Evolutionary conservation across 2,329 filamentous ascomycete species (phyloP), one percentile per base, ranked within the genome.

Genomic region (Fusarium sp.): DNA sequence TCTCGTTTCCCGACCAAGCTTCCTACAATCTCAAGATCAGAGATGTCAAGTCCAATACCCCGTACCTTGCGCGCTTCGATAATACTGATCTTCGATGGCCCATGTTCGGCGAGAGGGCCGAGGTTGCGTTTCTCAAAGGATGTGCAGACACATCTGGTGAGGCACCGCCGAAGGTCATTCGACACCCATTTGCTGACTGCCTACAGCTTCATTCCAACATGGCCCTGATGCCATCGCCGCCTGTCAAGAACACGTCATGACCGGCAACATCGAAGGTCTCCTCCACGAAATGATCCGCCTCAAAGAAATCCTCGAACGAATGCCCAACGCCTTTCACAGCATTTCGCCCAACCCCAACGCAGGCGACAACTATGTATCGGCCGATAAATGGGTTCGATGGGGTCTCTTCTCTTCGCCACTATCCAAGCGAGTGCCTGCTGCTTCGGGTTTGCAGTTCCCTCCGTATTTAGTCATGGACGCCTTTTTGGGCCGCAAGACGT

Each of bases 201-300:
- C 33, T 18, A 35, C 9, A 16, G 74, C 85, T 12, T 87, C 85
- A 0, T 87, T 87, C 67, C 85, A 87, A 53, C 84, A 87, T 65
- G 85, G 85, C 5, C 84, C 85, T 0, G 85, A 86, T 62, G 85
- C 85, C 26, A 87, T 88, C 35, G 86, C 86, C 2, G 83, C 83
- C 6, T 88, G 86, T 42, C 87, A 88, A 75, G 87, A 88, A 64
- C 82, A 85, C 45, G 86, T 88, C 53, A 88, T 88, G 86, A 86
- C 84, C 68, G 80, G 81, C 31, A 85, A 88, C 54, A 76, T 84
- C n/a, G 86, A 88, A 63, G 83, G 83, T 3, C 82, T 88, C 1
- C 79, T 88, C 8, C 82, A 82, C 7, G 85, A 87, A 58, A 83
- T 88, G 81, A 82, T 88, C 51, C 80, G 83, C 7, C 80, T 88